Evolutionary conservation across 2,329 filamentous ascomycete genomes (phyloP), one percentile per base, ranked within the genome.

Genomic region (Davidsoniella eucalypti): DNA sequence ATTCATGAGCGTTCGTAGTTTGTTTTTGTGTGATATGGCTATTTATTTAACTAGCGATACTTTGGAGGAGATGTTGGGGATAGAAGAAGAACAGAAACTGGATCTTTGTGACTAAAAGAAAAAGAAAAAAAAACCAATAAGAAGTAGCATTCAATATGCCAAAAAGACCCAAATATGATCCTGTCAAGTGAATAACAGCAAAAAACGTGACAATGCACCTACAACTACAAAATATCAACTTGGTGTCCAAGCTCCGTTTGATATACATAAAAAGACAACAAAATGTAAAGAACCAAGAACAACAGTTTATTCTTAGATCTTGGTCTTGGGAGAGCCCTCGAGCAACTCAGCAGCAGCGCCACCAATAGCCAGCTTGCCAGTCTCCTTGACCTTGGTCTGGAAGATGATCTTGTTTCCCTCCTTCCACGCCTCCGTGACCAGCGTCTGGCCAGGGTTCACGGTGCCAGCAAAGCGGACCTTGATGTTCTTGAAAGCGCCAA

Each of bases 341-440:
- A 81, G 60, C 57, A 94, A 69, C 71, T 94, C 87, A 2, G 77
- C 86, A 26, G 83, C 87, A 5, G 80, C 87, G 17, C 83, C 84
- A 23, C 78, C 78, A 63, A 94, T 93, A 54, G 83, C 85, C 58
- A 85, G 69, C 75, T 93, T 94, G 60, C 87, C 87, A 50, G 87
- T 94, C 75, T 94, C 87, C 69, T 88, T 87, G 56, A 94, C 86
- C 66, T 80, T 87, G 50, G 78, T 76, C 73, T 93, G 86, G 75
- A 94, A 94, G 55, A 88, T 67, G 50, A 94, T 75, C 62, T 76
- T 80, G 59, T 75, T 75, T 45, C 80, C 81, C 60, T 93, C 86
- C 69, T 84, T 87, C 87, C 87, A 94, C 85, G 93, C 90, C 72
- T 94, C 87, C 5, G 87, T 94, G 55, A 84, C 74, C 51, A 94